Evolutionary conservation across 148 eudicot genomes (phyloP), one percentile per base, ranked within the genome.

Genomic region (Vaccinium macrocarpon): DNA sequence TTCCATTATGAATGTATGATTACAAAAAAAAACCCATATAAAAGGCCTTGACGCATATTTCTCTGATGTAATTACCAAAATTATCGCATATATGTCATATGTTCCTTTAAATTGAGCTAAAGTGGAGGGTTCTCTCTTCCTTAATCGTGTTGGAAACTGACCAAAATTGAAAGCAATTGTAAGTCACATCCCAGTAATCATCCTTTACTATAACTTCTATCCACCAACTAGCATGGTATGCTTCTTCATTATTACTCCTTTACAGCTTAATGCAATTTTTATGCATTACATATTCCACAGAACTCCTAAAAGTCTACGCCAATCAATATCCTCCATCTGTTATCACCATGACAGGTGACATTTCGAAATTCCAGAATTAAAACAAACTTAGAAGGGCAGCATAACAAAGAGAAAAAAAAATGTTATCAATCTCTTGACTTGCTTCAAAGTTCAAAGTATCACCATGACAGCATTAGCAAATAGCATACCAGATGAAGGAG

Each of bases 401-500:
- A 62, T 29, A 81, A 18, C 21, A 50, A 23, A 75, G 50, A 50
- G 13, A 75, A 56, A 80, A 21, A 52, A 12, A 80, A 21, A 51
- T 27, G 50, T n/a, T 1, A 79, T 35, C 1, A 0, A 83, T 21
- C 53, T 21, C 42, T 23, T 46, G 23, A 49, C 50, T 2, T 38
- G 25, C 10, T 14, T 68, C 16, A 16, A 68, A 79, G 5, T 14
- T 68, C 16, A 16, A 68, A 79, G 18, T 18, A 12, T 8, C 23
- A 38, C 8, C 9, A 81, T 61, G 10, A 79, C 23, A 38, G 21
- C 9, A 81, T 74, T 18, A 79, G 79, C 78, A 21, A 57, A 81
- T 25, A 53, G 11, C 27, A 53, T 89, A 94, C 98, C 99, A 76
- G 91, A 93, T 71, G 93, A 90, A 51, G 98, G 98, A 0, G 99